Percentiles rank a stretch among this genome's conserved stretches.
phyloP scores from a whole-genome alignment of 768 basidiomycete genomes.

The Chalciporus sphaerocephalus region DNA sequence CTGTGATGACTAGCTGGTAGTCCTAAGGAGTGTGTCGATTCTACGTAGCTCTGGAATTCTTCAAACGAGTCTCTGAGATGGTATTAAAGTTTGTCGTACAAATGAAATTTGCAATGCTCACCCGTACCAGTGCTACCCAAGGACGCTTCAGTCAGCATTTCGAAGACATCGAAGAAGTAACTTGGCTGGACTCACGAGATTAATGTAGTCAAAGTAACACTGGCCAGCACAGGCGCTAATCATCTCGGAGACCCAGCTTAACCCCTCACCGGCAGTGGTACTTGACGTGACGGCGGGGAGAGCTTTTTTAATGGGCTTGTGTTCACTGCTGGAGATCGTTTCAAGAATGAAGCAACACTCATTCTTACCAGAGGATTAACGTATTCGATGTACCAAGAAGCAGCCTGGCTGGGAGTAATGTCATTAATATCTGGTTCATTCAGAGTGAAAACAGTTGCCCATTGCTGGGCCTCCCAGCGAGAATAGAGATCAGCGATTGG shows the following conservation, averaged over 20 bases:
- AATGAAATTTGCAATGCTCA: constrained; percentile 4
- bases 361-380: constrained; percentile 35
- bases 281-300: constrained; percentile 37
- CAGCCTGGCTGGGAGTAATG: constrained; percentile 28
- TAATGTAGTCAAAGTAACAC: constrained; percentile 36
- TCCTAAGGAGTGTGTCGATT: constrained; percentile 18
- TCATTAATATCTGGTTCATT: constrained; percentile 36
- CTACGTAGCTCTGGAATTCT: constrained; percentile 27
- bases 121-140: constrained; percentile 29
- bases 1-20: constrained; percentile 27
- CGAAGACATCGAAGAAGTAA: neutral
- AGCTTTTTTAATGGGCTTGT: constrained; percentile 35
- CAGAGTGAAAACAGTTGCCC: constrained; percentile 34
- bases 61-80: constrained; percentile 21
- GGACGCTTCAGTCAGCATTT: neutral
- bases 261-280: constrained; percentile 28
- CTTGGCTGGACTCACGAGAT: constrained; percentile 22
- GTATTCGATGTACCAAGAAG: constrained; percentile 35
- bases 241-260: constrained; percentile 35
- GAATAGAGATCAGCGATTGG: constrained; percentile 29
- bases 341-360: neutral
- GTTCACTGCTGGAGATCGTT: neutral
- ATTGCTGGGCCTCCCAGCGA: constrained; percentile 31
- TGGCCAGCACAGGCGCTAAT: constrained; percentile 32
- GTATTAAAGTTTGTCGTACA: neutral